phyloP scores from a whole-genome alignment of 257 asterid species.

The Plectranthus barbatus region DNA sequence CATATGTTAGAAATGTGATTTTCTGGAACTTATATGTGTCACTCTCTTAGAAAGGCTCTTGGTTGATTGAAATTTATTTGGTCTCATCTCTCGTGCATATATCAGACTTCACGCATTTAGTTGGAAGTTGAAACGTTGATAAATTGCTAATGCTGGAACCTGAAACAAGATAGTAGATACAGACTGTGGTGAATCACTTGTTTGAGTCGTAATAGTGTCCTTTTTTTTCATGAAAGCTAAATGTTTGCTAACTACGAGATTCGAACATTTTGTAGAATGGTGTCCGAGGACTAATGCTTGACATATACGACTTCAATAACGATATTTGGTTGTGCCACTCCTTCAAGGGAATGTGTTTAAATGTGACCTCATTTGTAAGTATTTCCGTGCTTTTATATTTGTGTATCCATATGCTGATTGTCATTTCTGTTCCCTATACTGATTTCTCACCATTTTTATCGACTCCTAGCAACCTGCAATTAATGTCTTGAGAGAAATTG shows the following conservation, averaged over 20 bases:
- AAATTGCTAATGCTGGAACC: no score
- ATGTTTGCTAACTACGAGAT: background rate
- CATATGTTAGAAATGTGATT: no score
- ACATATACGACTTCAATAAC: conserved; percentile 71
- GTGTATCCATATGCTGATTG: background rate
- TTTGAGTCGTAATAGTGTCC: background rate
- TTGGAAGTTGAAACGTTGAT: no score
- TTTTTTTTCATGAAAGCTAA: background rate
- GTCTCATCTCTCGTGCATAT: no score
- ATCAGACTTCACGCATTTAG: no score
- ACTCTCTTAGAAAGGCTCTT: no score
- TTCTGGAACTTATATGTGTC: no score
- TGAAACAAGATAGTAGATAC: background rate
- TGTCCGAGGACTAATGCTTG: conserved; percentile 93
- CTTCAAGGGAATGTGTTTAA: conserved; percentile 49
- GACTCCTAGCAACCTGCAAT: conserved; percentile 73
- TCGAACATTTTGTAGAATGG: conserved; percentile 55
- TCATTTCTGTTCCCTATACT: background rate
- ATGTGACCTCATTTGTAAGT: conserved; percentile 79
- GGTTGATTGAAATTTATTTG: no score
- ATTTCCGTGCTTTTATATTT: background rate
- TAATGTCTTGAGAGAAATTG: conserved; percentile 63
- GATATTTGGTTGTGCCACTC: conserved; percentile 90
- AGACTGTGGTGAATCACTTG: background rate
- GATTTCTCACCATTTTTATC: background rate